Evolutionary conservation across 768 basidiomycete genomes (phyloP).

Genomic region (Neoboletus subvelutipes): DNA sequence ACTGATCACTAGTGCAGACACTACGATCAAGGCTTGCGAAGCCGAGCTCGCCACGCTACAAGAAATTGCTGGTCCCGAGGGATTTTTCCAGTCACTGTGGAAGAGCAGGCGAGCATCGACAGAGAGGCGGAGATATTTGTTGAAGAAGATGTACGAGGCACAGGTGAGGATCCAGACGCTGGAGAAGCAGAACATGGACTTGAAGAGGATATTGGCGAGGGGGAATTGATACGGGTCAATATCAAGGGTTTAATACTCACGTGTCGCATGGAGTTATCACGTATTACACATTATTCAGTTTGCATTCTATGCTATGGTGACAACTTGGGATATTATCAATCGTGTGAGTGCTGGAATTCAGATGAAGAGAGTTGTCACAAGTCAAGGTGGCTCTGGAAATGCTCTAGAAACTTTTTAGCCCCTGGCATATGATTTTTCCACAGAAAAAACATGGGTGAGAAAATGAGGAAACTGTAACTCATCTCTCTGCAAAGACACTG

Average conservation of each 20-base stretch:
- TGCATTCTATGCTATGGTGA: not conserved
- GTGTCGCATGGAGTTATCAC: not conserved
- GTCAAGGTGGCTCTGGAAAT: too few relatives aligned
- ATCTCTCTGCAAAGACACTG: too few relatives aligned
- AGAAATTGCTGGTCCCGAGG: constrained; percentile 55
- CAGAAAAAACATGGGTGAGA: too few relatives aligned
- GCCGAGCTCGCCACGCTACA: constrained; percentile 69
- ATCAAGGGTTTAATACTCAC: not conserved
- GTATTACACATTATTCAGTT: not conserved
- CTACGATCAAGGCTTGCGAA: constrained; percentile 69
- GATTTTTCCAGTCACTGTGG: constrained; percentile 42
- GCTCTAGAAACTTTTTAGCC: too few relatives aligned
- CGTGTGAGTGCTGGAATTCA: too few relatives aligned
- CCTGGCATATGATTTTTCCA: too few relatives aligned
- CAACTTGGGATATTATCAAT: not conserved
- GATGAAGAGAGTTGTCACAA: too few relatives aligned
- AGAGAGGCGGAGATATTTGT: constrained; percentile 62
- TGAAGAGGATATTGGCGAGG: constrained; percentile 59
- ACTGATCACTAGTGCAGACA: constrained; percentile 56
- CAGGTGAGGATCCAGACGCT: constrained; percentile 65
- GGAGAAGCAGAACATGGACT: constrained; percentile 67
- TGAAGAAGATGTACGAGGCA: constrained; percentile 72
- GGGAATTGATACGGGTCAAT: constrained; percentile 24
- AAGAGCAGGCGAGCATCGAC: constrained; percentile 49
- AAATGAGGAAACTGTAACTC: too few relatives aligned